These are phyloP conservation scores for Scytalidium sp. DNA, from an alignment of 2,329 filamentous ascomycete species.

Conservation along the genomic window DNA sequence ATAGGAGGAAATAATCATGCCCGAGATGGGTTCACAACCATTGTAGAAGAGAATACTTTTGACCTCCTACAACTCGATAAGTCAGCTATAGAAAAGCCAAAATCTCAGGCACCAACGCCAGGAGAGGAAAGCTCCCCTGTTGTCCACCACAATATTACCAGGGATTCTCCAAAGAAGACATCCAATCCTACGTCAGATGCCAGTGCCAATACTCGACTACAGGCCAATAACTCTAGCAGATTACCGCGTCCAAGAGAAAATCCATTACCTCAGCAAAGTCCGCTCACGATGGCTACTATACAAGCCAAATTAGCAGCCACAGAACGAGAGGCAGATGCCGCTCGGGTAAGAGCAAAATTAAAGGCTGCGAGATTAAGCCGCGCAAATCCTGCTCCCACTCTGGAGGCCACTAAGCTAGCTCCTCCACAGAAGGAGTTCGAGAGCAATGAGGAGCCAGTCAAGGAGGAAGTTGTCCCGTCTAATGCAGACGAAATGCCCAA, in stretches of 20 bases:
- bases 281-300: constrained; percentile 59
- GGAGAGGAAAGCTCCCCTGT: constrained; percentile 19
- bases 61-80: constrained; percentile 36
- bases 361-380: constrained; percentile 45
- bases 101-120: constrained; percentile 7
- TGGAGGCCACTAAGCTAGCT: constrained; percentile 23
- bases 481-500: background rate
- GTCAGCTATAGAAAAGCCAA: constrained; percentile 26
- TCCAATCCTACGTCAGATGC: constrained; percentile 6
- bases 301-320: constrained; percentile 62
- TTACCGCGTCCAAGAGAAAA: constrained; percentile 25
- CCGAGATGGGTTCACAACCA: constrained; percentile 41
- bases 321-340: constrained; percentile 61
- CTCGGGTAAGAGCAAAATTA: constrained; percentile 60
- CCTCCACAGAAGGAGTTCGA: constrained; percentile 16
- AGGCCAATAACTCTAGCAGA: constrained; percentile 16
- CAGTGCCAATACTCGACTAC: constrained; percentile 17
- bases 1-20: constrained; percentile 24
- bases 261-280: constrained; percentile 44
- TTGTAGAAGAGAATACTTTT: constrained; percentile 45
- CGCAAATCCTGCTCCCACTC: constrained; percentile 1
- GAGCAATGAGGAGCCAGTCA: constrained; percentile 6
- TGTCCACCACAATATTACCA: constrained; percentile 13
- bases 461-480: constrained; percentile 3
- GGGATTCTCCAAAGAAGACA: constrained; percentile 9